Evolutionary conservation across 1,284 basidiomycete species (phyloP).

Genomic region (Ceraceosorus guamensis): DNA sequence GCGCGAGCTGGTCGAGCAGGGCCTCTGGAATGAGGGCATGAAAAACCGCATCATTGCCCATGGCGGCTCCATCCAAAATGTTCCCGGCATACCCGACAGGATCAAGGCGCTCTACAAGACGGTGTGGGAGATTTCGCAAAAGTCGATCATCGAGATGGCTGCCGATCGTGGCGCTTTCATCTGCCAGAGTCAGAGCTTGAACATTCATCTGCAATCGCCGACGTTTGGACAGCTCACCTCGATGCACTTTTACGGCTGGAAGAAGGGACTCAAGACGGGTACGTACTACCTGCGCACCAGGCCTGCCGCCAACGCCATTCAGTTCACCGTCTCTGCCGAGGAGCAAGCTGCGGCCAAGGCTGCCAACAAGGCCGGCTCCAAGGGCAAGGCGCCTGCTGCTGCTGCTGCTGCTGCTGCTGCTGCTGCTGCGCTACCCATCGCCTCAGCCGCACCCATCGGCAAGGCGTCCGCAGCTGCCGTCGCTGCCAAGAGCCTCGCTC

Average conservation of each 20-base stretch:
- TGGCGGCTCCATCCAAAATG: constrained; percentile 75
- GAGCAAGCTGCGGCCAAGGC: constrained; percentile 62
- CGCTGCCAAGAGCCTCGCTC: background rate
- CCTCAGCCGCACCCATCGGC: constrained; percentile 4
- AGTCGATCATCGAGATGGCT: constrained; percentile 93
- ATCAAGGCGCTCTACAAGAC: constrained; percentile 89
- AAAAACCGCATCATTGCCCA: constrained; percentile 99
- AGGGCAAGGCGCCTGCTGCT: constrained; percentile 16
- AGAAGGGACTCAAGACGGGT: constrained; percentile 94
- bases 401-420: constrained; percentile 1
- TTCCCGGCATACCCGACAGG: constrained; percentile 46
- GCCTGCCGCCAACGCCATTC: constrained; percentile 89
- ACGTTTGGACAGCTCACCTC: constrained; percentile 77
- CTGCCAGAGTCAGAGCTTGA: constrained; percentile 75
- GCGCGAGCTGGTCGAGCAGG: constrained; percentile 88
- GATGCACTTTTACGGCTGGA: constrained; percentile 99
- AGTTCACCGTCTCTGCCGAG: constrained; percentile 87
- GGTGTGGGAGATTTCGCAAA: constrained; percentile 98
- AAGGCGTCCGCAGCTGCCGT: constrained; percentile 1
- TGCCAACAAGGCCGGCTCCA: constrained; percentile 50
- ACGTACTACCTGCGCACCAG: constrained; percentile 79
- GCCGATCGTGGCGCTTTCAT: constrained; percentile 98
- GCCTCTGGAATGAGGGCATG: constrained; percentile 97
- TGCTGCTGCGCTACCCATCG: constrained; percentile 7
- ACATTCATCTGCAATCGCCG: constrained; percentile 86